Evolutionary conservation across 495 filamentous ascomycete species (phyloP).

Genomic region (Tuber borchii): DNA sequence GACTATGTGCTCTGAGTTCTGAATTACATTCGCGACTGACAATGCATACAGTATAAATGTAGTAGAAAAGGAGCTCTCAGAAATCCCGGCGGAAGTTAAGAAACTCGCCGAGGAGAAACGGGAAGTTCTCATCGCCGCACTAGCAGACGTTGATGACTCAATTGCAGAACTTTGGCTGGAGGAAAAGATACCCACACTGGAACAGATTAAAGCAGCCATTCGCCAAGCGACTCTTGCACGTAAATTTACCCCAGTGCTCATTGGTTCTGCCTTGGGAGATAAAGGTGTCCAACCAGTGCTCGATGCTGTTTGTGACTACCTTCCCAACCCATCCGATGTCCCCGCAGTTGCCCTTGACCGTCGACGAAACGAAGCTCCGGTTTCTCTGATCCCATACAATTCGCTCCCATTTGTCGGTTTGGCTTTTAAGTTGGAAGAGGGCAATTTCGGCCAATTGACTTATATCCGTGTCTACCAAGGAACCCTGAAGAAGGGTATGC

Average conservation of each 20-base stretch:
- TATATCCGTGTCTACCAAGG: constrained; percentile 99
- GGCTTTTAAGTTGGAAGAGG: constrained; percentile 98
- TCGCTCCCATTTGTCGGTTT: constrained; percentile 89
- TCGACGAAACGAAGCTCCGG: constrained; percentile 65
- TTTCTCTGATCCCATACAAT: constrained; percentile 86
- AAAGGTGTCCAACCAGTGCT: constrained; percentile 96
- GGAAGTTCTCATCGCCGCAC: constrained; percentile 79
- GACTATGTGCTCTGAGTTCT: constrained; percentile 5
- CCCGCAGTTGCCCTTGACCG: constrained; percentile 84
- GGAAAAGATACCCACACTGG: constrained; percentile 64
- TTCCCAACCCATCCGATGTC: constrained; percentile 88
- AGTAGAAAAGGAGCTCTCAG: constrained; percentile 54
- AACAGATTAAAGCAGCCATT: constrained; percentile 85
- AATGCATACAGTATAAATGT: constrained; percentile 49
- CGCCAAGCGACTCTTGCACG: constrained; percentile 75
- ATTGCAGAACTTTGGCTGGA: constrained; percentile 95
- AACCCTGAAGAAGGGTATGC: constrained; percentile 73
- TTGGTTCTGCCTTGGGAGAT: constrained; percentile 92
- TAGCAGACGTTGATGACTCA: constrained; percentile 97
- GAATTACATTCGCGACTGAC: constrained; percentile 13
- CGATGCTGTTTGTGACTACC: constrained; percentile 91
- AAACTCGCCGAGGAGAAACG: constrained; percentile 70
- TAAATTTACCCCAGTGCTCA: constrained; percentile 93
- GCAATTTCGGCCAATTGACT: constrained; percentile 95
- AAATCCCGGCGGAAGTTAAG: constrained; percentile 71